Base-by-base conservation (phyloP, 2,329 filamentous ascomycete genomes). In the Fusarium metavorans region DNA sequence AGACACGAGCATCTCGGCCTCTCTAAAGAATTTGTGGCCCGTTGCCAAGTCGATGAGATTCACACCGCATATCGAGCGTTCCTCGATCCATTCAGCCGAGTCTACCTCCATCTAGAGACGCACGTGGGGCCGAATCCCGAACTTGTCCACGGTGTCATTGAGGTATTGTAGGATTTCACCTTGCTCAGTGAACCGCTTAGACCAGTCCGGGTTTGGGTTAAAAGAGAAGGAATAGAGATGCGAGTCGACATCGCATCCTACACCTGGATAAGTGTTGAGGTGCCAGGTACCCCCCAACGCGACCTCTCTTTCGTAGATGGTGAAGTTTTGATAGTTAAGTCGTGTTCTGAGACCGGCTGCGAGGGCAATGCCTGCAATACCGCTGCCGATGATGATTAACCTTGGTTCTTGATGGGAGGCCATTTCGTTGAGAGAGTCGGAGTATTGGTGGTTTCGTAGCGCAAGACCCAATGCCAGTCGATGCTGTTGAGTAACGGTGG, bases 351-450 rank as follows among this genome's bases (percentile, higher is more conserved):
- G 37, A 6, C 32, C 25, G 27, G 25, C 25, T 18, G 39, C 58
- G 16, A 61, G n/a, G 37, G 58, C 58, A 30, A 61, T 61, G 25
- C 58, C 58, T 61, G 23, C 41, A 23, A 35, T 27, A 23, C 58
- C 58, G 58, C 39, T 34, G 35, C 58, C 41, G 14, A 61, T 61
- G 88, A 32, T 45, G 20, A 45, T 45, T 23, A 45, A 45, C 41
- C 41, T 45, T 45, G n/a, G 41, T 4, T 45, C 41, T 45, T 45
- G 41, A 45, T 45, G 8, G 41, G 41, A 45, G 23, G 41, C n/a
- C 41, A 45, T 45, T 13, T 6, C n/a, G 16, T 45, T 10, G n/a
- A 45, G n/a, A 45, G 6, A 45, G 41, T 23, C 41, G 41, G n/a
- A 45, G n/a, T 45, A 23, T 45, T 45, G 41, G 41, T 45, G 41